Base-by-base conservation (phyloP, 495 filamentous ascomycete genomes). In the Penicillium lagena region DNA sequence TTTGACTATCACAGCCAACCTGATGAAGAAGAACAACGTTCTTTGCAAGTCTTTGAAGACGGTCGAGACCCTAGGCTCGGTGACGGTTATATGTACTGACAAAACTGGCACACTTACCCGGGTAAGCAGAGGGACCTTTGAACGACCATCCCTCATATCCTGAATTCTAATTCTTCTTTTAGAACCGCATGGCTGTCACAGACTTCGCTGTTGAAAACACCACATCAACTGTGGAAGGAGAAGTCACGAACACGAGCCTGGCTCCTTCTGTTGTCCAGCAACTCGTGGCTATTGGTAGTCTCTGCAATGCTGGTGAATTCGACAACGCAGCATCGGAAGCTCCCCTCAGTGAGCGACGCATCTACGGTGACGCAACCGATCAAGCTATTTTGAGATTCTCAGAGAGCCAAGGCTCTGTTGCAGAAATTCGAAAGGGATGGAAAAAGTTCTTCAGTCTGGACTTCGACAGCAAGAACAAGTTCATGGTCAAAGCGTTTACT, bases 381-480 rank as follows among this genome's bases (percentile, higher is more conserved):
- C 74, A 80, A 49, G 82, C 85, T 7, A 70, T 86, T 28, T 66
- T 89, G 5, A 67, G 82, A 38, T 79, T 87, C 39, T 75, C 82
- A 0, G 80, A 86, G 54, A 58, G 59, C 7, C 61, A 85, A 5
- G 54, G 70, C 0, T 56, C 77, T 0, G 52, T 54, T 1, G 28
- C 14, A 4, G 64, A 77, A 12, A 54, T 81, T 6, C 67, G 72
- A 10, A 52, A 70, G 11, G 52, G 62, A 15, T 82, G 78, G 76
- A 70, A 71, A 32, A 78, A 72, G 36, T 66, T 70, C 8, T 86
- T 75, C 53, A 75, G 82, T 42, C 52, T 87, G 4, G 75, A 76
- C 1, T 87, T 89, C 60, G 86, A 86, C 55, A 80, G 76, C 60
- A 85, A 85, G 64, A 86, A 85, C 57, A 89, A 87, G 55, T 87